Base-by-base conservation (phyloP, 2,329 filamentous ascomycete genomes). In the Rhynchosporium agropyri region DNA sequence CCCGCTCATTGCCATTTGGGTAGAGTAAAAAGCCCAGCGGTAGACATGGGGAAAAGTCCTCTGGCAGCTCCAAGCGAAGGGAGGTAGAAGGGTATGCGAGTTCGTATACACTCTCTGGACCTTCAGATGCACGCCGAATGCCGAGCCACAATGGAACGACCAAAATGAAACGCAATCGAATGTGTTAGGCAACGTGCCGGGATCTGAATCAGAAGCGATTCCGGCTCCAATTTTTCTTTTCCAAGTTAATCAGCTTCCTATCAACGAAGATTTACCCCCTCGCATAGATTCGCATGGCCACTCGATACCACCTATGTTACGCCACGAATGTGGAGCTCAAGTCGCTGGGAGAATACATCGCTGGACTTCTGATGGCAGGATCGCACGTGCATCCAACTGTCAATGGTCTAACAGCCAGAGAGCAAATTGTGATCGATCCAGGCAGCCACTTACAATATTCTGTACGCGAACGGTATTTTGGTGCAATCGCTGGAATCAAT, bases 181-280 rank as follows among this genome's bases (percentile, higher is more conserved):
- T 6, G 9, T 36, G 9, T 36, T 10, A 36, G 33, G 9, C 5
- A 10, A 5, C 6, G 9, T 36, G 33, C 33, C 33, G 9, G 33
- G 9, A 36, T 10, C 33, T 10, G 9, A 10, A 10, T 6, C 33
- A 6, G 33, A 36, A 10, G 33, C 5, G 33, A 1, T 6, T 36
- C 46, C 51, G n/a, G 48, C 60, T 38, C 49, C 65, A 10, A 76
- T 75, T 45, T 74, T 81, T 42, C 70, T 75, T 28, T 74, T 74
- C 4, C 75, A 77, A 66, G 76, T 77, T 48, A 74, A 78, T 42
- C 77, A 79, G 9, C 73, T 80, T 4, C 72, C 77, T 3, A 69
- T 76, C 7, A 70, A 75, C 42, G 76, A 72, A 2, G 63, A 71
- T n/a, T 45, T 67, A 20, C 28, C 51, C 13, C 62, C 65, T 48